Evolutionary conservation across 2,329 filamentous ascomycete genomes (phyloP).

Genomic region (Penicillium capsulatum): DNA sequence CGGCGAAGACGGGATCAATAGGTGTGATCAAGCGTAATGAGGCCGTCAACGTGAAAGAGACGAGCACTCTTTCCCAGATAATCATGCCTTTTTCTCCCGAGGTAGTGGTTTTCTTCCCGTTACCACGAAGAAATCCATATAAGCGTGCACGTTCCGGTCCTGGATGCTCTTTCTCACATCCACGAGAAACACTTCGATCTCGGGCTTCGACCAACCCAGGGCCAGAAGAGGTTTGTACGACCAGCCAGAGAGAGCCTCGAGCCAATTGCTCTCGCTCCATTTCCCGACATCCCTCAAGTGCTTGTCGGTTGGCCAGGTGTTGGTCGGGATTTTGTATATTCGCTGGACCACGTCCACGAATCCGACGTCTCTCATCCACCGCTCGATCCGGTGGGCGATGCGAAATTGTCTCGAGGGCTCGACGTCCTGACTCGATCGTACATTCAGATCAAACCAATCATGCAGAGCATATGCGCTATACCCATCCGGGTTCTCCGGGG

Average conservation of each 20-base stretch:
- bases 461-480: conserved; percentile 40
- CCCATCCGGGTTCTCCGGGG: conserved; percentile 39
- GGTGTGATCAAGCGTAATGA: conserved; percentile 8
- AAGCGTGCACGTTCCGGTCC: conserved; percentile 40
- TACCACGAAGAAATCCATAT: conserved; percentile 40
- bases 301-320: conserved; percentile 49
- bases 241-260: conserved; percentile 42
- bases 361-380: conserved; percentile 54
- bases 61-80: background rate
- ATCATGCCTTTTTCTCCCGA: conserved; percentile 18
- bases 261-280: conserved; percentile 47
- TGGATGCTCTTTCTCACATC: conserved; percentile 42
- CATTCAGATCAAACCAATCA: conserved; percentile 46
- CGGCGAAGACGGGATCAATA: conserved; percentile 15
- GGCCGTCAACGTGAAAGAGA: conserved; percentile 6
- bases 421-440: conserved; percentile 43
- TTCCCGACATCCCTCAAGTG: conserved; percentile 47
- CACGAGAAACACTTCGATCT: conserved; percentile 47
- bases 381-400: conserved; percentile 52
- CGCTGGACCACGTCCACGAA: conserved; percentile 55
- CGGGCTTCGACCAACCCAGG: conserved; percentile 43
- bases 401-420: conserved; percentile 47
- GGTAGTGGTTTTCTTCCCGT: conserved; percentile 34
- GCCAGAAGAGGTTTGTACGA: conserved; percentile 43
- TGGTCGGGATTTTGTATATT: conserved; percentile 51